Percentiles rank a stretch among this genome's conserved stretches.
phyloP scores from a whole-genome alignment of 768 basidiomycete genomes.

The Strobilomyces dryophilus region DNA sequence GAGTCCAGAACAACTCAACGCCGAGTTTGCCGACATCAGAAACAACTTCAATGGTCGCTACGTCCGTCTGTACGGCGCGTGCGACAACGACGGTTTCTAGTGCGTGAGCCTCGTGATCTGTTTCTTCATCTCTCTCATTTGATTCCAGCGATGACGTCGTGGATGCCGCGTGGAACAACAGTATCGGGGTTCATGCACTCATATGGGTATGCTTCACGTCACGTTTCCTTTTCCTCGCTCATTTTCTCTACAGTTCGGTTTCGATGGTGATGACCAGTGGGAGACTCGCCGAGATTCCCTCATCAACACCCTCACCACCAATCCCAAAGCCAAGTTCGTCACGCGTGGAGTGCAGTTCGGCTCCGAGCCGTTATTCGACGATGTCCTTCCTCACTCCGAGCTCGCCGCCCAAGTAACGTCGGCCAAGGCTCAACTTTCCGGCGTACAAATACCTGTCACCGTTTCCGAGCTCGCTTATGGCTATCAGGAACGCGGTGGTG shows the following conservation, averaged over 20 bases:
- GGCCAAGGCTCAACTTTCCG: neutral
- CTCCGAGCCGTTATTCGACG: slow-evolving; percentile 64
- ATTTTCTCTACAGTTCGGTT: slow-evolving; percentile 32
- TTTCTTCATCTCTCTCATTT: slow-evolving; percentile 16
- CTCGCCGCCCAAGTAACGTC: neutral
- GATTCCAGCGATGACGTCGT: slow-evolving; percentile 50
- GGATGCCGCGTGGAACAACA: slow-evolving; percentile 62
- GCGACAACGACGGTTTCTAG: slow-evolving; percentile 40
- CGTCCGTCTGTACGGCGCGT: slow-evolving; percentile 47
- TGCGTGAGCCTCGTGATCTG: slow-evolving; percentile 6
- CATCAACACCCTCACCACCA: slow-evolving; percentile 49
- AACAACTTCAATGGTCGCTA: slow-evolving; percentile 60
- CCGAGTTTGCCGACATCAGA: slow-evolving; percentile 59
- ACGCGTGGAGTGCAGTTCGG: slow-evolving; percentile 68
- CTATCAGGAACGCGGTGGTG: slow-evolving; percentile 50
- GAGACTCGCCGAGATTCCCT: slow-evolving; percentile 49
- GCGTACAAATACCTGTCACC: slow-evolving; percentile 61
- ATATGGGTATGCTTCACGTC: slow-evolving; percentile 56
- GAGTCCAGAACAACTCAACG: slow-evolving; percentile 43
- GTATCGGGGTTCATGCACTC: slow-evolving; percentile 68
- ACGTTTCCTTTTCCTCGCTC: neutral
- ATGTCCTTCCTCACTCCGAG: neutral
- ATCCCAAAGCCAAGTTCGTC: slow-evolving; percentile 59
- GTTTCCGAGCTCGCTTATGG: slow-evolving; percentile 64
- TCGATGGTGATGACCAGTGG: slow-evolving; percentile 44